Base-by-base conservation (phyloP, 805 yeast genomes). In the Starmerella lactis-condensi region DNA sequence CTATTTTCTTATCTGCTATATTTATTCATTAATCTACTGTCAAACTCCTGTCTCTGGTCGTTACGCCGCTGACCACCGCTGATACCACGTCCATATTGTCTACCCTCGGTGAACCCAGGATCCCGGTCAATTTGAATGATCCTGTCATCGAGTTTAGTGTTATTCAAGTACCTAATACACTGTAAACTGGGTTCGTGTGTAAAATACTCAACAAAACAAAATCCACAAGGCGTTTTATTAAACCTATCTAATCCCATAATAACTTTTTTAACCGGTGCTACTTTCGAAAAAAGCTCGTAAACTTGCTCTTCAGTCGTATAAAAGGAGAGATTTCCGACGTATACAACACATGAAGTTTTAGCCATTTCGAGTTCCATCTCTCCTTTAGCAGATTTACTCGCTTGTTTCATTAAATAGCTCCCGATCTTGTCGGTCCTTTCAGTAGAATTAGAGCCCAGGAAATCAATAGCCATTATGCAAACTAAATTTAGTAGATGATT, bases 291-390 rank as follows among this genome's bases (percentile, higher is more conserved):
- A 31, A 89, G 56, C 52, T 83, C 96, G 50, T 72, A 75, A 11
- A 85, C 69, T 53, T 85, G 95, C 51, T 89, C 98, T 52, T 89
- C 98, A 1, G 93, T 76, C 3, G 96, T 83, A 54, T 73, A 77
- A 44, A 79, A 78, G 2, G 92, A 73, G 40, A 89, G 54, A 52
- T 81, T 81, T 4, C 96, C 98, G 22, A 89, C 91, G 48, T 89
- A 89, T 4, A 89, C 66, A 0, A 96, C 83, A 18, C 69, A 62
- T 34, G 81, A 70, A 22, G 56, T 60, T 53, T 74, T 61, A 2
- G 89, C 67, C 41, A 64, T 63, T 43, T 73, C 67, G 38, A 83
- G 59, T 40, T 73, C 75, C 17, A 68, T 69, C 39, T 36, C 43
- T 11, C 60, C 60, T 31, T 50, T 41, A 15, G 41, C 29, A 8